phyloP scores from a whole-genome alignment of 179 eudicot genomes.

The Spinacia oleracea region DNA sequence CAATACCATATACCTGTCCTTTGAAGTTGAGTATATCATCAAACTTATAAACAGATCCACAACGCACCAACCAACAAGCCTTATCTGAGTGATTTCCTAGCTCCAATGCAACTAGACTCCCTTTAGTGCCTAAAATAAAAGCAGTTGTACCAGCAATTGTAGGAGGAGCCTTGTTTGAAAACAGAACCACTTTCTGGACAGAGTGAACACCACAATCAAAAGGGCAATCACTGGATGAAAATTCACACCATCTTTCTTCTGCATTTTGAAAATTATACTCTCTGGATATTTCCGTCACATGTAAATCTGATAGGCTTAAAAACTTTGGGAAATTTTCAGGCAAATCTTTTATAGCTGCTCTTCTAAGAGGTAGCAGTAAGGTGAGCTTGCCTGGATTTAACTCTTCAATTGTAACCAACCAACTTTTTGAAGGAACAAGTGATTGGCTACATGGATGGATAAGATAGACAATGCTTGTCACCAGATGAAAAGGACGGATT shows the following conservation, averaged over 20 bases:
- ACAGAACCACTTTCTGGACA: constrained; percentile 20
- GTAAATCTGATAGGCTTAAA: constrained; percentile 11
- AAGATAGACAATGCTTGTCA: constrained; percentile 23
- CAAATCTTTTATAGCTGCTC: constrained; percentile 1
- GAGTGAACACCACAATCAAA: background rate
- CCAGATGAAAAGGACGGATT: background rate
- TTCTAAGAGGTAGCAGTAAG: constrained; percentile 17
- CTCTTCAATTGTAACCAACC: constrained; percentile 27
- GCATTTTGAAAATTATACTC: constrained; percentile 7
- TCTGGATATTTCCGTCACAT: constrained; percentile 13
- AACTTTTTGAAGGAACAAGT: constrained; percentile 9
- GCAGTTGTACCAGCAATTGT: constrained; percentile 14
- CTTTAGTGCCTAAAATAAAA: constrained; percentile 6
- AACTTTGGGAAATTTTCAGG: constrained; percentile 19
- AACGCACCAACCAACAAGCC: background rate
- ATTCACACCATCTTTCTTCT: background rate
- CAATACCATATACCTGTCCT: constrained; percentile 21
- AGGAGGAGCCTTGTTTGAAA: background rate
- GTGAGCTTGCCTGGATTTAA: constrained; percentile 9
- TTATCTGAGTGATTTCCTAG: background rate
- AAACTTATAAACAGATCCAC: constrained; percentile 16
- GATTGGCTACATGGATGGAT: constrained; percentile 11
- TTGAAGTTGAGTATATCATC: constrained; percentile 16
- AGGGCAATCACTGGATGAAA: background rate
- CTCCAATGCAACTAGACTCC: constrained; percentile 3